These are phyloP conservation scores for Coemansia biformis DNA, from an alignment of 192 early-diverging fungal species.

Conservation along the genomic window DNA sequence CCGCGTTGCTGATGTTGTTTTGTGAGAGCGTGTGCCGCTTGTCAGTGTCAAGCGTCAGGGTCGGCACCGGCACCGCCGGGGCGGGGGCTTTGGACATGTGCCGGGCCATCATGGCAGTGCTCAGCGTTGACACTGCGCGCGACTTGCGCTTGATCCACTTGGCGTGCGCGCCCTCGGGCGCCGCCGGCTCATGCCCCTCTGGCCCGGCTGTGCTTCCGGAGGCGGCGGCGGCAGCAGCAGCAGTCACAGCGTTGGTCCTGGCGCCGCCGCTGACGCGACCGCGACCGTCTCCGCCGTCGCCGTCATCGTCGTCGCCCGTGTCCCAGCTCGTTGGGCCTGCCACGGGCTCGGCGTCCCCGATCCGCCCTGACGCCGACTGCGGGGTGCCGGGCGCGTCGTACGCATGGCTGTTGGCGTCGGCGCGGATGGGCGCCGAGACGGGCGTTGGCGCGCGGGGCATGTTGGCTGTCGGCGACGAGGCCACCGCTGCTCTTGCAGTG, in stretches of 20 bases:
- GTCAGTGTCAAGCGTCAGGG: conserved; percentile 5
- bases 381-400: conserved; percentile 10
- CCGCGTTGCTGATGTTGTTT: conserved; percentile 7
- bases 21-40: conserved; percentile 16
- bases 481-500: background rate
- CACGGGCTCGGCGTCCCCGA: background rate
- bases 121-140: conserved; percentile 31
- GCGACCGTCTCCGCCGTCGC: background rate
- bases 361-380: conserved; percentile 14
- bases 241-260: background rate
- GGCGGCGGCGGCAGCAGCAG: background rate
- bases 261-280: conserved; percentile 8
- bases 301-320: conserved; percentile 1
- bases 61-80: conserved; percentile 9
- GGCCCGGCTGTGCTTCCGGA: no score
- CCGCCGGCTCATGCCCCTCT: background rate
- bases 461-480: background rate
- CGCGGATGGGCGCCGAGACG: conserved; percentile 15
- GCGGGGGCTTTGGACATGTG: conserved; percentile 15
- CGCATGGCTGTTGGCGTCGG: background rate
- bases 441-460: conserved; percentile 16
- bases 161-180: conserved; percentile 4
- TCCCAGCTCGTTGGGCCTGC: conserved; percentile 6
- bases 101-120: conserved; percentile 18
- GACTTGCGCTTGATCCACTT: conserved; percentile 51